Evolutionary conservation across 345 rosid genomes (phyloP).

Genomic region (Mangifera indica): DNA sequence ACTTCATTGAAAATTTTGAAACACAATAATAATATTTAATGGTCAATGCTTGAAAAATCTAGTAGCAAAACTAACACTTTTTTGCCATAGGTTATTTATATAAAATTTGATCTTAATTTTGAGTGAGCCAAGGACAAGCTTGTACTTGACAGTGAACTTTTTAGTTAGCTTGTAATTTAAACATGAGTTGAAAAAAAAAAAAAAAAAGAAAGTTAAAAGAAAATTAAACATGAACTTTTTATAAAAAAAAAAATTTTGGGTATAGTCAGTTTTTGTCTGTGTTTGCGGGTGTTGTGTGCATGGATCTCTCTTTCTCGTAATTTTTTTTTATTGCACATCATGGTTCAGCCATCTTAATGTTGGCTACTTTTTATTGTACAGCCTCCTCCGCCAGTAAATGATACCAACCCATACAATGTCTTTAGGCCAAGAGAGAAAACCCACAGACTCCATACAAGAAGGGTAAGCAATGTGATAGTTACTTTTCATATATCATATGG

Average conservation of each 20-base stretch:
- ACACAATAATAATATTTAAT: neutral
- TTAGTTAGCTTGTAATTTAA: neutral
- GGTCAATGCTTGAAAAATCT: neutral
- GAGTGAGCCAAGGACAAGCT: neutral
- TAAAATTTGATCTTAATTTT: neutral
- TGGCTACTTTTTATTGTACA: slow-evolving; percentile 31
- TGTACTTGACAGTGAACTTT: neutral
- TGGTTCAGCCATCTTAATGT: neutral
- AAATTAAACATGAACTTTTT: neutral
- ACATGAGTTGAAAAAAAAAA: too few relatives aligned
- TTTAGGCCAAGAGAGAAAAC: slow-evolving; percentile 97
- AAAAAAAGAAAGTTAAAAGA: neutral
- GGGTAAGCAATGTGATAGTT: slow-evolving; percentile 46
- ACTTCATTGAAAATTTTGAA: too few relatives aligned
- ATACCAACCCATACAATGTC: slow-evolving; percentile 95
- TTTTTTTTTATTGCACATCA: neutral
- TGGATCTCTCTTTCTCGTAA: neutral
- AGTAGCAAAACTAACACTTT: neutral
- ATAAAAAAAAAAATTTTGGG: neutral
- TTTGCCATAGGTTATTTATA: neutral
- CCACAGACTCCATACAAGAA: slow-evolving; percentile 94
- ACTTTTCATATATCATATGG: neutral
- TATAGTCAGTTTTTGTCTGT: neutral
- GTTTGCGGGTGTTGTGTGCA: neutral
- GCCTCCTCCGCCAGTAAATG: slow-evolving; percentile 99